Evolutionary conservation across 2,329 filamentous ascomycete genomes (phyloP), one percentile per base, ranked within the genome.

Genomic region (Cytospora chrysosperma): DNA sequence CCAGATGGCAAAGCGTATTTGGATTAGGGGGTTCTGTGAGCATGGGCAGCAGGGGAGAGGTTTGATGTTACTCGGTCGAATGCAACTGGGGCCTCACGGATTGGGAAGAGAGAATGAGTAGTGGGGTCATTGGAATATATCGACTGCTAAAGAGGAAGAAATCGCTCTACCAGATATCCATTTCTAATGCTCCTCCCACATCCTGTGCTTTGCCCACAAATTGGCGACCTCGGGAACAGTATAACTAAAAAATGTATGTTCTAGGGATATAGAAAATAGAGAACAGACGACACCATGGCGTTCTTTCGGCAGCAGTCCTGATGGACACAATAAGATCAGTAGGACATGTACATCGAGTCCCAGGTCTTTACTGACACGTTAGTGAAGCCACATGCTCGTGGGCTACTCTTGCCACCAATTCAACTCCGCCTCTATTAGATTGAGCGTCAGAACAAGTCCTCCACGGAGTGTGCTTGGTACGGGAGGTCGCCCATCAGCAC

Each of bases 221-320:
- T 3, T n/a, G 24, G 24, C 49, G 19, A n/a, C 59, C n/a, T n/a
- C n/a, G n/a, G n/a, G 21, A 55, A 27, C 27, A 26, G 59, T 34
- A 55, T 24, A 28, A 61, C 40, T 50, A 61, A 37, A 61, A 50
- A 61, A 50, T 26, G 51, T 37, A 61, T 61, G 28, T 55, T 34
- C 51, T 34, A 43, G 51, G 13, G 50, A 49, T n/a, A 61, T 32
- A 34, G 51, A 34, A 21, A 24, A 40, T 13, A 40, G 51, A 49
- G 47, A 32, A 61, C 47, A 34, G 19, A 43, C 49, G 27, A 55
- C 40, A 43, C 37, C 59, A 37, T 55, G 26, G 28, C n/a, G 10
- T 17, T 4, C 15, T 37, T 34, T 55, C 27, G 40, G 59, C 49
- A 61, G 37, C 37, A 61, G 59, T 30, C 51, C 59, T 49, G 51